These are phyloP conservation scores for Drechslerella coelobrocha DNA, from an alignment of 2,329 filamentous ascomycete species.

Conservation along the genomic window DNA sequence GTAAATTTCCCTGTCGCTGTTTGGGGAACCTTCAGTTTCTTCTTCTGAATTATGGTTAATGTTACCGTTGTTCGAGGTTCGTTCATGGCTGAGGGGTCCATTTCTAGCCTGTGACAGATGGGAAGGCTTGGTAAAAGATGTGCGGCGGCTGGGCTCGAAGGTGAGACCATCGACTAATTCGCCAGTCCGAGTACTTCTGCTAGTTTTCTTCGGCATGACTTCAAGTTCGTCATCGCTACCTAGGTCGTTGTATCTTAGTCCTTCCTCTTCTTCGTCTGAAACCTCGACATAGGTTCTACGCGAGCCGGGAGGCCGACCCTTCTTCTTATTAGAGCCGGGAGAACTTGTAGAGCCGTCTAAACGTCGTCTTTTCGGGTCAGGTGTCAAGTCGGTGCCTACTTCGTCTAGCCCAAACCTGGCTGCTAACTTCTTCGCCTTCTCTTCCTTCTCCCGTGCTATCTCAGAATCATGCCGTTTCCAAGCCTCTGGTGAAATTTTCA, in stretches of 20 bases:
- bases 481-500: constrained; percentile 47
- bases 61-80: not conserved
- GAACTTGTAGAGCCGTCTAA: constrained; percentile 10
- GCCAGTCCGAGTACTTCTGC: constrained; percentile 44
- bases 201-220: constrained; percentile 47
- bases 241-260: constrained; percentile 15
- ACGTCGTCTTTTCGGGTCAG: constrained; percentile 36
- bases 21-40: constrained; percentile 8
- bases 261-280: constrained; percentile 37
- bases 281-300: constrained; percentile 23
- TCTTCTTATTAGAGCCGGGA: constrained; percentile 15
- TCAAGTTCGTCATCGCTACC: constrained; percentile 39
- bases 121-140: constrained; percentile 33
- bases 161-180: constrained; percentile 45
- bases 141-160: constrained; percentile 29
- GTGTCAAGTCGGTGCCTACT: constrained; percentile 40
- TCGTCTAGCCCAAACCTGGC: constrained; percentile 36
- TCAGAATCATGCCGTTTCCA: constrained; percentile 38
- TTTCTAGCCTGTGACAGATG: not conserved
- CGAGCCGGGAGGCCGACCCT: constrained; percentile 31
- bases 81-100: not conserved
- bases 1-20: not conserved
- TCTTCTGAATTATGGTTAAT: not conserved
- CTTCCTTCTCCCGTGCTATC: constrained; percentile 36
- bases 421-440: constrained; percentile 38